A percentile compares a stretch with the other conserved stretches of the same genome.
These are phyloP conservation scores for Chaetoscypha palmicola DNA, from an alignment of 2,329 filamentous ascomycete species.

Conservation along the genomic window DNA sequence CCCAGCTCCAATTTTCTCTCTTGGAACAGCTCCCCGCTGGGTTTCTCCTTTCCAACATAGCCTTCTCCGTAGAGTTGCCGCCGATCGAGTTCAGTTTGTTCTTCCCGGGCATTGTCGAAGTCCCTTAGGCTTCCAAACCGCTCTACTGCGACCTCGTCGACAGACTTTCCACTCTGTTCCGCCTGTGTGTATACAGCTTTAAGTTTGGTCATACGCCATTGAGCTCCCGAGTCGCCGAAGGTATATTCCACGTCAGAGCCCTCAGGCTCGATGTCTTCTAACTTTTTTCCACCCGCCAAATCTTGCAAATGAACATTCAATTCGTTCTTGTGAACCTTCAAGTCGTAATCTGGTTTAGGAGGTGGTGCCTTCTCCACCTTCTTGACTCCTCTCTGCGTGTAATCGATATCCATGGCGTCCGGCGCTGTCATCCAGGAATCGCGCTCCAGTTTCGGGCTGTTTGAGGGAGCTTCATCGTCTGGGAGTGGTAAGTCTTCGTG, in stretches of 20 bases:
- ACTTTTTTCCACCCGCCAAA: slow-evolving; percentile 3
- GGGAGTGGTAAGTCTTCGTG: slow-evolving; percentile 46
- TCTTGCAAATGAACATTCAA: slow-evolving; percentile 63
- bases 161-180: slow-evolving; percentile 60
- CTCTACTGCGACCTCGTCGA: slow-evolving; percentile 79
- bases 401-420: slow-evolving; percentile 75
- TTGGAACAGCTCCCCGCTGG: slow-evolving; percentile 76
- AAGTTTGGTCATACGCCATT: slow-evolving; percentile 96
- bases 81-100: slow-evolving; percentile 83
- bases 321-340: slow-evolving; percentile 65
- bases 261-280: slow-evolving; percentile 24
- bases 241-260: slow-evolving; percentile 66
- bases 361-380: slow-evolving; percentile 42
- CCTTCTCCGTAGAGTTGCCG: slow-evolving; percentile 75
- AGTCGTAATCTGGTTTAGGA: slow-evolving; percentile 28
- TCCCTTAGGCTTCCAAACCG: slow-evolving; percentile 73
- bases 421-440: slow-evolving; percentile 96
- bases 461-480: slow-evolving; percentile 40
- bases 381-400: slow-evolving; percentile 55
- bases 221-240: slow-evolving; percentile 82
- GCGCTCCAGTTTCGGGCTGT: slow-evolving; percentile 41
- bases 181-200: slow-evolving; percentile 77
- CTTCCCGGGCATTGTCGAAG: slow-evolving; percentile 90
- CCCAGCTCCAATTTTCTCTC: slow-evolving; percentile 62
- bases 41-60: slow-evolving; percentile 79